Evolutionary conservation across 2,329 filamentous ascomycete genomes (phyloP).

Genomic region (Cladosporium austrohemisphaericum): DNA sequence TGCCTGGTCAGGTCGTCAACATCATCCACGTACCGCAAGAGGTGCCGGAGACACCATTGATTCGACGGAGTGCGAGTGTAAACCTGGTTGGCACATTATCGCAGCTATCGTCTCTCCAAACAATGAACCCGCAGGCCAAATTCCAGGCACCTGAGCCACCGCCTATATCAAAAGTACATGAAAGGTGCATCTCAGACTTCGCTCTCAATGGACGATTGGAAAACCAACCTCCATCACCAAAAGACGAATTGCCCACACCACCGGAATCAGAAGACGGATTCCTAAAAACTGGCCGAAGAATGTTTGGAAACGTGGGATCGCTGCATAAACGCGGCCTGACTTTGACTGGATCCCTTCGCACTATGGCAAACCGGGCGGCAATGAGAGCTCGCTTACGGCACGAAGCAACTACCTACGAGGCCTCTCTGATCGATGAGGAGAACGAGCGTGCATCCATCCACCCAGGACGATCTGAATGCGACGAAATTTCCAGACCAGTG

Average conservation of each 20-base stretch:
- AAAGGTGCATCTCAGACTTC: slow-evolving; percentile 29
- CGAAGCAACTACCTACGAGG: slow-evolving; percentile 5
- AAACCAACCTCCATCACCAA: slow-evolving; percentile 11
- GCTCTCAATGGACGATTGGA: slow-evolving; percentile 27
- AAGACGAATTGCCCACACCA: background rate
- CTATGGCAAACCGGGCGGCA: slow-evolving; percentile 8
- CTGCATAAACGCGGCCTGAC: background rate
- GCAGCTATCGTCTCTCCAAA: slow-evolving; percentile 20
- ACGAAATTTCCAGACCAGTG: background rate
- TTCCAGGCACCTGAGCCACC: slow-evolving; percentile 27
- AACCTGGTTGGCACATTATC: slow-evolving; percentile 26
- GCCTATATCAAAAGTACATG: slow-evolving; percentile 29
- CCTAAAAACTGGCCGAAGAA: background rate
- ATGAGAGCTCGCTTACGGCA: slow-evolving; percentile 1
- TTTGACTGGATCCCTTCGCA: slow-evolving; percentile 1
- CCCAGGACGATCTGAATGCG: background rate
- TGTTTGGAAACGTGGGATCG: slow-evolving; percentile 8
- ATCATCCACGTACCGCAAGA: slow-evolving; percentile 76
- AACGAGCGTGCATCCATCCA: slow-evolving; percentile 2
- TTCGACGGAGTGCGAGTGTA: slow-evolving; percentile 30
- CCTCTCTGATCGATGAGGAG: slow-evolving; percentile 4
- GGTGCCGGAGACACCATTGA: slow-evolving; percentile 25
- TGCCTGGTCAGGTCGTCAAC: slow-evolving; percentile 86
- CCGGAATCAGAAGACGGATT: slow-evolving; percentile 1
- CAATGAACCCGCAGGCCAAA: slow-evolving; percentile 28